phyloP scores from a whole-genome alignment of 805 yeast species.

The Yamadazyma nakazawae region DNA sequence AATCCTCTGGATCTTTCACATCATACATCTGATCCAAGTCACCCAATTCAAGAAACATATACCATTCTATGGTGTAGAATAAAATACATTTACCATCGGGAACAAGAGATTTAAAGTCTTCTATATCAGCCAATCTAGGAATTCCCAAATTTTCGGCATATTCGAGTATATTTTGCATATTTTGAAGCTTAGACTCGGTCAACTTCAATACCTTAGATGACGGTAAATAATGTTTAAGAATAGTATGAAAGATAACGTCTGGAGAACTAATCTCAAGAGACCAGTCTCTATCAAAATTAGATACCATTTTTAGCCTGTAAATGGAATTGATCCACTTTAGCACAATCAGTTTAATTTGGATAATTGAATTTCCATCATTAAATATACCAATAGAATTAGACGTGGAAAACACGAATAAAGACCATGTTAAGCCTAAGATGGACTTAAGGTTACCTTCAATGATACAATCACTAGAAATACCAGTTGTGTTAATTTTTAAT shows the following conservation, averaged over 20 bases:
- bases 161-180: constrained; percentile 34
- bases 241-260: constrained; percentile 44
- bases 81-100: constrained; percentile 63
- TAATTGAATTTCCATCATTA: constrained; percentile 23
- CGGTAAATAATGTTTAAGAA: constrained; percentile 25
- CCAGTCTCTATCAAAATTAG: constrained; percentile 58
- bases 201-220: constrained; percentile 20
- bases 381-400: constrained; percentile 19
- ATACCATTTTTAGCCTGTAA: constrained; percentile 22
- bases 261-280: constrained; percentile 45
- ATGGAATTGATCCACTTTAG: constrained; percentile 51
- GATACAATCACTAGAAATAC: constrained; percentile 49
- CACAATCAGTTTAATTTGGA: constrained; percentile 30
- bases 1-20: not conserved
- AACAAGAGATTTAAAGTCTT: constrained; percentile 45
- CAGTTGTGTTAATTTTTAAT: constrained; percentile 38
- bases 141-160: constrained; percentile 47
- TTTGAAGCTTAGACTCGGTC: constrained; percentile 27
- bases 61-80: constrained; percentile 59
- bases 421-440: constrained; percentile 49
- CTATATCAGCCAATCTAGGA: constrained; percentile 51
- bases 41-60: constrained; percentile 35
- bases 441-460: constrained; percentile 47
- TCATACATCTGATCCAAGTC: constrained; percentile 3
- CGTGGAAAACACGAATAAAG: constrained; percentile 41